Percentiles rank a stretch among this genome's conserved stretches.
Evolutionary conservation across 257 asterid genomes (phyloP).

Genomic region (Galeopsis tetrahit): DNA sequence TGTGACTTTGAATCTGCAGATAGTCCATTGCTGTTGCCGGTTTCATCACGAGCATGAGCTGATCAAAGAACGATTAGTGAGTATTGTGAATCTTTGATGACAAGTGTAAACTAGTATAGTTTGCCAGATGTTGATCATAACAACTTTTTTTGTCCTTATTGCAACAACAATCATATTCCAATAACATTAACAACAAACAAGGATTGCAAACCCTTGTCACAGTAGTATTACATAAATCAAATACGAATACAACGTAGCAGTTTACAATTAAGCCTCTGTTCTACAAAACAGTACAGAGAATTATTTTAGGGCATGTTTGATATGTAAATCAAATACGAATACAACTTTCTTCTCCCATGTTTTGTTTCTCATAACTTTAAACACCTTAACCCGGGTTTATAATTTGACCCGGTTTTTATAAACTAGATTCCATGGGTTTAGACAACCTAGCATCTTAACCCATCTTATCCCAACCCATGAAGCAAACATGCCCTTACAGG

Average conservation of each 20-base stretch:
- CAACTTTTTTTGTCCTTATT: too few species aligned
- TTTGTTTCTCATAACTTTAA: too few species aligned
- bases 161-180: neutral
- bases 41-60: slow-evolving; percentile 42
- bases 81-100: neutral
- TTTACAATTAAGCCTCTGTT: neutral
- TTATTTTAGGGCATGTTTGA: too few species aligned
- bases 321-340: too few species aligned
- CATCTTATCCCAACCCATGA: too few species aligned
- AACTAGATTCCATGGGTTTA: too few species aligned
- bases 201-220: neutral
- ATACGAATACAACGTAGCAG: neutral
- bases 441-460: too few species aligned
- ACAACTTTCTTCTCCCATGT: too few species aligned
- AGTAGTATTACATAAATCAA: neutral
- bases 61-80: slow-evolving; percentile 1
- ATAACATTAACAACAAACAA: neutral
- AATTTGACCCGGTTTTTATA: too few species aligned
- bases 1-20: slow-evolving; percentile 44
- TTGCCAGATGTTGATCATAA: too few species aligned
- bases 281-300: neutral
- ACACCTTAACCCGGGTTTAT: too few species aligned
- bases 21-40: slow-evolving; percentile 29
- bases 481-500: too few species aligned
- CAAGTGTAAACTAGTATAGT: neutral